Evolutionary conservation across 2,329 filamentous ascomycete genomes (phyloP), one percentile per base, ranked within the genome.

Genomic region (Periconia sp.): DNA sequence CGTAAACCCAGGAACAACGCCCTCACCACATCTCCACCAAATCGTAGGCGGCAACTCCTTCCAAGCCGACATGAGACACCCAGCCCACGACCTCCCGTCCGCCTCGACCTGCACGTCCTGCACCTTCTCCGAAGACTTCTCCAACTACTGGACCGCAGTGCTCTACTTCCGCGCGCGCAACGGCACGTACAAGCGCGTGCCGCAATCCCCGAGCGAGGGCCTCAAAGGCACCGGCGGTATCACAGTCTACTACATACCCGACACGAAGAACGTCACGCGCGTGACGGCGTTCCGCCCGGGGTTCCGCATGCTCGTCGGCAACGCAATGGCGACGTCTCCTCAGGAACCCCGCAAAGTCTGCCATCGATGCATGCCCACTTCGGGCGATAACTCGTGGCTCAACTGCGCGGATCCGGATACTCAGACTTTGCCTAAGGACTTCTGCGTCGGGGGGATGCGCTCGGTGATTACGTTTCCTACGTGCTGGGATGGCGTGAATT

Each of bases 391-490:
- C 15, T 62, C 51, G 15, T 58, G 59, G 20, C 55, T 67, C 49
- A 65, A 65, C 40, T 65, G 64, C 53, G 64, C 50, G 46, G 19
- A 55, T 37, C 62, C 63, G 11, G 64, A 69, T 42, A 13, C 50
- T 10, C 57, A 64, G 43, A 50, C 49, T 37, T 49, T 67, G 18
- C 65, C 64, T 0, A 62, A 41, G 31, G 44, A 31, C 1, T 75
- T 56, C 20, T 92, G 90, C 68, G 53, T 17, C 0, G 41, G 74
- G 85, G 77, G 82, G 10, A 74, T 90, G 42, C 83, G 87, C 33
- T 79, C 82, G 53, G 84, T 89, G 56, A 76, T 90, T 40, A 87
- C 88, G 75, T 88, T 90, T 74, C 87, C 87, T 1, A 89, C 85
- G 3, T 90, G 87, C 78, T 90, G 88, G 80, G 82, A 90, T 74